Evolutionary conservation across 495 filamentous ascomycete genomes (phyloP).

Genomic region (Cenococcum geophilum): DNA sequence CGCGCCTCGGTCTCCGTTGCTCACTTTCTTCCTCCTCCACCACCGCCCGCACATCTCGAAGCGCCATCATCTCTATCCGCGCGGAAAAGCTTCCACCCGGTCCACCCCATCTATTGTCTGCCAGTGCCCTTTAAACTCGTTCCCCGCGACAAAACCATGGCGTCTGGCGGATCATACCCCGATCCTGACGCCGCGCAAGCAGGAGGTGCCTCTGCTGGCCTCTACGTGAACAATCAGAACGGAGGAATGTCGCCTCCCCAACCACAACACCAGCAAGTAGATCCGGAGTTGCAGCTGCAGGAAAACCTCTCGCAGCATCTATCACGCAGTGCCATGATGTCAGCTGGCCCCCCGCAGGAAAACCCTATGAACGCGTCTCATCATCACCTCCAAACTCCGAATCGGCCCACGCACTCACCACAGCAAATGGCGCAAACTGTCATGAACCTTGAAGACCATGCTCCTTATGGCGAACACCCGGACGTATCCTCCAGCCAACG

Average conservation of each 20-base stretch:
- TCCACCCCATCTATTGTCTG: neutral
- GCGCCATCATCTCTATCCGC: conserved; percentile 13
- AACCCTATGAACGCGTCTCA: conserved; percentile 18
- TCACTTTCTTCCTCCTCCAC: conserved; percentile 8
- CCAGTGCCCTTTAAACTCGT: neutral
- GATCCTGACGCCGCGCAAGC: conserved; percentile 22
- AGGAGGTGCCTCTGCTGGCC: conserved; percentile 3
- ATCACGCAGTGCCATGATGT: conserved; percentile 15
- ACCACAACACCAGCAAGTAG: conserved; percentile 21
- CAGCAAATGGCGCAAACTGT: conserved; percentile 31
- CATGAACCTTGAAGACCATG: conserved; percentile 26
- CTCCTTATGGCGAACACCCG: conserved; percentile 14
- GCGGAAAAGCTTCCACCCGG: neutral
- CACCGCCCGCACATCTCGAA: conserved; percentile 13
- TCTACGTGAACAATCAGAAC: conserved; percentile 28
- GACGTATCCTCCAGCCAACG: conserved; percentile 33
- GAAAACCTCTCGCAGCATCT: conserved; percentile 27
- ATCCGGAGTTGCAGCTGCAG: conserved; percentile 24
- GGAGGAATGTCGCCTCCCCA: conserved; percentile 21
- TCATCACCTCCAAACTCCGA: conserved; percentile 25
- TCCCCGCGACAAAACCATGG: conserved; percentile 12
- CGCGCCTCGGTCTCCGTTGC: neutral
- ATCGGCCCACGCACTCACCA: conserved; percentile 28
- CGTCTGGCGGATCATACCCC: conserved; percentile 20
- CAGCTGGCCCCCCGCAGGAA: conserved; percentile 10